Conservation (phyloP, 2,329 filamentous ascomycete species). For the Trichoderma oligosporum region DNA sequence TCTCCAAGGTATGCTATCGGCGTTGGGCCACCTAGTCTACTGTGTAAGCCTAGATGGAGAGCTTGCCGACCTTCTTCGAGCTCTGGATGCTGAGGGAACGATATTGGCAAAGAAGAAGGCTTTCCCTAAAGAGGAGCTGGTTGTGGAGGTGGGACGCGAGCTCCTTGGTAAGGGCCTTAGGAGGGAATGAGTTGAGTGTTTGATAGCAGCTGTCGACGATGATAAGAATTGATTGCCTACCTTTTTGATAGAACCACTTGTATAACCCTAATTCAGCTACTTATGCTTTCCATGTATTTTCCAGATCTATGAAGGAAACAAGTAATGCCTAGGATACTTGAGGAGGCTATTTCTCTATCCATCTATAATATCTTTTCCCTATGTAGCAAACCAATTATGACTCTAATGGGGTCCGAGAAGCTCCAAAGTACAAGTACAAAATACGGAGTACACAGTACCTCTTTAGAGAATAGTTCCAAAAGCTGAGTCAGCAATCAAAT, state of each 20-base stretch:
- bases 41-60: conserved; percentile 66
- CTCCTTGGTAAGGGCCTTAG: conserved; percentile 49
- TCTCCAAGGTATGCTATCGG: conserved; percentile 70
- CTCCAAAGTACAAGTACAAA: too few relatives aligned
- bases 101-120: conserved; percentile 55
- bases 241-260: neutral
- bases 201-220: neutral
- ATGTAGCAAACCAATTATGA: too few relatives aligned
- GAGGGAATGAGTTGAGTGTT: conserved; percentile 27
- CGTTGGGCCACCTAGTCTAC: conserved; percentile 73
- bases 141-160: conserved; percentile 52
- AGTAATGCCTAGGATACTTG: too few relatives aligned
- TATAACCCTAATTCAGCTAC: too few relatives aligned
- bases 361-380: too few relatives aligned
- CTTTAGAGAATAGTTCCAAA: neutral
- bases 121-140: conserved; percentile 56
- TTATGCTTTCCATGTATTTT: too few relatives aligned
- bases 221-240: neutral
- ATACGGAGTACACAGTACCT: too few relatives aligned
- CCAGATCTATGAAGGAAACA: too few relatives aligned
- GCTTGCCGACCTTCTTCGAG: conserved; percentile 72
- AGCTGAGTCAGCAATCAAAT: conserved; percentile 10
- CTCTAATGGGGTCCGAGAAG: too few relatives aligned
- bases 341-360: too few relatives aligned
- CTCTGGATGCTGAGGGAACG: conserved; percentile 68